Base-by-base conservation (phyloP, 495 filamentous ascomycete genomes). In the Pseudomonodictys pantanalensis region DNA sequence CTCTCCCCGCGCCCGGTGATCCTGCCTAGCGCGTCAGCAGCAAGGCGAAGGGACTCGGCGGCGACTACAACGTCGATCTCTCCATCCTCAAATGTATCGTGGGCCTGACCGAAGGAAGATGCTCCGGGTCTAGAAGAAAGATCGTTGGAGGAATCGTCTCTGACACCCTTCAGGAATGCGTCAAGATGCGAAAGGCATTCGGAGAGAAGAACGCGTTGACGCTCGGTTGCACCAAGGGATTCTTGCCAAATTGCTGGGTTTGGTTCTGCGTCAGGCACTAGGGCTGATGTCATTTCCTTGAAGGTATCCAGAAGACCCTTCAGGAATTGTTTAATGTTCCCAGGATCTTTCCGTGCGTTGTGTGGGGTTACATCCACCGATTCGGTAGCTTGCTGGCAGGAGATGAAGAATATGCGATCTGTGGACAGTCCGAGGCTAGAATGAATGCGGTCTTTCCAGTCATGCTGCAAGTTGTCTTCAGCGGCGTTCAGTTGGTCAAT, bases 1-100 rank as follows among this genome's bases (percentile, higher is more conserved):
- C 80, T 81, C 56, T 89, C 88, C 1, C 92, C 93, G 54, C 83
- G 84, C 1, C 93, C 93, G 3, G 91, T 97, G 58, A 97, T 95
- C 62, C 85, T 83, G 1, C 89, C 87, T 10, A 99, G 76, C 52
- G 81, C 81, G 29, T 86, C 85, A 2, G 91, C 95, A 12, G 92
- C 92, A 44, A 81, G 81, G 29, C 93, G 88, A 50, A 97, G 73
- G 69, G 89, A 81, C 72, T 99, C 93, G 0, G 93, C 95, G n/a
- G 91, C 92, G 43, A 92, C 77, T 2, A 97, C 95, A n/a, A 97
- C 84, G 69, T 97, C 92, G 18, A 82, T 79, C 9, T 64, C 70
- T 11, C 78, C 78, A 11, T 60, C 39, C 7, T 51, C 28, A 50
- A 32, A 25, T 3, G 45, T 9, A 41, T 58, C 60, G 23, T 43